Evolutionary conservation across 2,329 filamentous ascomycete species (phyloP), one percentile per base, ranked within the genome.

Genomic region (Penicillium verrucosum): DNA sequence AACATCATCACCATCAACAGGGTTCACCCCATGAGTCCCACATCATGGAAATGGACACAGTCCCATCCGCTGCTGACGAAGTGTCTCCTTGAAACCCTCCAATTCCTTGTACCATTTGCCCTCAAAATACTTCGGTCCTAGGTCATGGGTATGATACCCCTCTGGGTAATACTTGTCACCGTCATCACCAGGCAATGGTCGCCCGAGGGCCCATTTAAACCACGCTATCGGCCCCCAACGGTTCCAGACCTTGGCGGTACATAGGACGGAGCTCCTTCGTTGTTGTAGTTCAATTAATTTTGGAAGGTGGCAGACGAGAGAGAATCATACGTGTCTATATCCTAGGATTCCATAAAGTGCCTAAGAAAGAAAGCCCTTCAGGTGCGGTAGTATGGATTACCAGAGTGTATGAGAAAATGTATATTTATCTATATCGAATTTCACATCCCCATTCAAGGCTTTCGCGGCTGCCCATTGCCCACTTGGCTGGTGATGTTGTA

Each of bases 191-290:
- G 81, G 81, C 12, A 81, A 60, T 5, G 77, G 73, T 34, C 75
- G 69, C 2, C 81, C 80, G 9, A 77, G 60, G 8, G 75, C 27
- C 63, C 79, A 70, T 36, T 73, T 77, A 14, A 82, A 54, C 77
- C 80, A 79, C 0, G 80, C 85, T 55, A 70, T 68, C 0, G 80
- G 85, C 5, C 82, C 83, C 84, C 82, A 90, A 56, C 83, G 82
- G 65, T 80, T 84, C 82, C 79, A 84, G 27, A 82, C 68, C 0
- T 87, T 27, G 79, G 78, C 57, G 81, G 77, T 23, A 82, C 77
- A 70, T 89, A 90, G 75, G 82, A 89, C 1, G 88, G 88, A 46
- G 85, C 80, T 23, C 83, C 81, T 27, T 85, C 78, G 68, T 18
- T 18, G 18, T 18, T 18, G 18, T 18, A 18, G 18, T 18, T 18